Base-by-base conservation (phyloP, 1,284 basidiomycete species). In the Vanrija humicola region DNA sequence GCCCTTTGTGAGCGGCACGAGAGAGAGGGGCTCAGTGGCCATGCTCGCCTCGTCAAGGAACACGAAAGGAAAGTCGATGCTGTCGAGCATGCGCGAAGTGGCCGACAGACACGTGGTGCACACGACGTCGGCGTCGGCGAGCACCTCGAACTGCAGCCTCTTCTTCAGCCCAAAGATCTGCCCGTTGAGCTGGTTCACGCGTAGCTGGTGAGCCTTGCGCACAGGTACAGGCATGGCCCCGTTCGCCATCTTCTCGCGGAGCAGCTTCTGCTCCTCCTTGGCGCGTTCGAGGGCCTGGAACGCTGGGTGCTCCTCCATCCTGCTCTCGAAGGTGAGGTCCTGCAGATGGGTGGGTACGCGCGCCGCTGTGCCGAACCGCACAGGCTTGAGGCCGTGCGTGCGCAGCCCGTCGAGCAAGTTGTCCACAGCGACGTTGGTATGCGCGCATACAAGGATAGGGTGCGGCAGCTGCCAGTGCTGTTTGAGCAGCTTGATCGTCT, bases 31-130 rank as follows among this genome's bases (percentile, higher is more conserved):
- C 76, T 97, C 93, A 1, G 91, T 95, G 12, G 90, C 92, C 90
- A 95, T 96, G 9, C 88, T 90, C 2, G 91, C 93, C 75, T 97
- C 94, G 72, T 97, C 93, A 26, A 97, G 77, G 68, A 96, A 93
- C 7, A 97, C 91, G 34, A 96, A 82, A 1, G 93, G 94, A 68
- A 96, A 94, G 69, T 97, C 93, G 43, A 86, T 81, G 16, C 84
- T 61, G 21, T 69, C 60, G 10, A 75, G 58, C 15, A 61, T 56
- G 21, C 53, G 69, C 16, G 82, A 83, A 9, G 85, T 86, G 5
- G 88, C 83, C 0, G 86, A 85, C 43, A 91, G 81, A 67, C 88
- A 90, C 0, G 89, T 91, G 9, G 89, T 88, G 70, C 89, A 91
- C 61, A 89, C 88, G 51, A 90, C 89, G 75, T 91, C 89, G 5